Evolutionary conservation across 202 grass and related monocot genomes (phyloP).

Genomic region (Schoenoplectus tabernaemontani): DNA sequence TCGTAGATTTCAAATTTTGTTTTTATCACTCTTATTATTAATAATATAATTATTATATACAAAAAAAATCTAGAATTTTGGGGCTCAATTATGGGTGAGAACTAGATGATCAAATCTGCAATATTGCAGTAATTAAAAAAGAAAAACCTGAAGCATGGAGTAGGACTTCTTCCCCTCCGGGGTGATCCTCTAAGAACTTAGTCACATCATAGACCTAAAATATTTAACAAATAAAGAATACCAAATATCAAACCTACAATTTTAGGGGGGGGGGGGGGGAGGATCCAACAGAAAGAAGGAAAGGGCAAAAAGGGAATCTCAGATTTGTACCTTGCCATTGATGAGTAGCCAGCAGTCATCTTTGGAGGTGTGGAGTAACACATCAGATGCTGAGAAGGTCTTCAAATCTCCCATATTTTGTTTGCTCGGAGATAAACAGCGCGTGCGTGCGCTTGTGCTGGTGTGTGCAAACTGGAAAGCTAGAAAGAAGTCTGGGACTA

Average conservation of each 20-base stretch:
- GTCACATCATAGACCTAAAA: constrained; percentile 87
- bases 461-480: too few species aligned
- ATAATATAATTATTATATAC: too few species aligned
- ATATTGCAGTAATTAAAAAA: constrained; percentile 5
- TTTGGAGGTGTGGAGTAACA: constrained; percentile 40
- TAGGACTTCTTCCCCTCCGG: constrained; percentile 75
- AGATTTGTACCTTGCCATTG: constrained; percentile 56
- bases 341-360: constrained; percentile 74
- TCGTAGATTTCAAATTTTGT: too few species aligned
- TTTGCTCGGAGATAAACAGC: neutral
- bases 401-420: constrained; percentile 19
- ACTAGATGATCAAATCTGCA: neutral
- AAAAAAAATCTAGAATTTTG: too few species aligned
- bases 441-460: neutral
- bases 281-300: neutral
- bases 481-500: too few species aligned
- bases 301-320: neutral
- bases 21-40: too few species aligned
- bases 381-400: constrained; percentile 39
- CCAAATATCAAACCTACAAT: neutral
- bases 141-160: constrained; percentile 64
- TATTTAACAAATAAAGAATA: neutral
- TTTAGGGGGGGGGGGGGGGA: neutral
- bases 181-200: constrained; percentile 80
- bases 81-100: neutral